Base-by-base conservation (phyloP, 2,329 filamentous ascomycete genomes). In the Gnomoniopsis sp. region DNA sequence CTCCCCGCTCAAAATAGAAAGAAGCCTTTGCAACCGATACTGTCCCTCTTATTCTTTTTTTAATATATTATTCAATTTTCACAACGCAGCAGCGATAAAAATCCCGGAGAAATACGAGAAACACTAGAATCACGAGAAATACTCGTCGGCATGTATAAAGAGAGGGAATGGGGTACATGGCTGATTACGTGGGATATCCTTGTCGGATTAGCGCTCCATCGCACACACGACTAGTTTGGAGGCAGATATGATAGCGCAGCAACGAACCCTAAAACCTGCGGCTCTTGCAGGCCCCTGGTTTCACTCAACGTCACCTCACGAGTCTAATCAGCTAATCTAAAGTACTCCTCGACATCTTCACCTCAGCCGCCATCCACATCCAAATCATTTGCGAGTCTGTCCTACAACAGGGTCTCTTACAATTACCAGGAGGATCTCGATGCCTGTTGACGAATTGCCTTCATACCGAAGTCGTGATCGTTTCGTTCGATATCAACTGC, bases 401-500 rank as follows among this genome's bases (percentile, higher is more conserved):
- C n/a, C 14, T 21, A n/a, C 6, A 7, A n/a, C 19, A 7, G 43
- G 15, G 21, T 38, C 15, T 23, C 0, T 4, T 33, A 7, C 22
- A n/a, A 23, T 23, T 19, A 33, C 22, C 38, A 46, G n/a, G 11
- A 46, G 43, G 21, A 46, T 17, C 17, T 12, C 43, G 19, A 46
- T 46, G 43, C 43, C 43, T 11, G 43, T 12, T 12, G 43, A 46
- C 43, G 10, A 11, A 22, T 19, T 11, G 8, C 53, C 44, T 17
- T 23, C 53, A 30, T 49, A 49, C 53, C 48, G 33, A 19, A 49
- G 33, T 21, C 30, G 46, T 4, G 43, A 48, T 30, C 53, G 53
- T 19, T 33, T 55, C 46, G 19, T 61, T 23, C 56, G 59, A 48
- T 56, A 61, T 50, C 56, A 53, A 49, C 46, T 61, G 6, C 56